Percentiles rank a stretch among this genome's conserved stretches.
Evolutionary conservation across 805 yeast genomes (phyloP).

Genomic region (Kluyveromyces dobzhanskii): DNA sequence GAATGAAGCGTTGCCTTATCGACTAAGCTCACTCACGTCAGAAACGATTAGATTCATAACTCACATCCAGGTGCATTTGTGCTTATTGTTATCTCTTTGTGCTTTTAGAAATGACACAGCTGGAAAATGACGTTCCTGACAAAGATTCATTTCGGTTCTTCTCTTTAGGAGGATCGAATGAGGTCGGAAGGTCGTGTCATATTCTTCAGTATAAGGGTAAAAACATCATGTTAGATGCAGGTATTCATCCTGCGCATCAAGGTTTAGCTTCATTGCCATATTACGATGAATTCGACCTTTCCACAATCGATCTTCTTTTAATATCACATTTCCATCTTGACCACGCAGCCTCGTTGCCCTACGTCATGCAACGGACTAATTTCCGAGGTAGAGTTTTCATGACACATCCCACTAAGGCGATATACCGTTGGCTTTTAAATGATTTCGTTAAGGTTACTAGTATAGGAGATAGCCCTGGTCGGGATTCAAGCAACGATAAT

Average conservation of each 20-base stretch:
- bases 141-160: conserved; percentile 52
- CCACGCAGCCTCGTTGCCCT: conserved; percentile 96
- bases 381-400: conserved; percentile 94
- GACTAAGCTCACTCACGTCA: too few species aligned
- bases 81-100: too few species aligned
- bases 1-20: too few species aligned
- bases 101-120: background rate
- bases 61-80: too few species aligned
- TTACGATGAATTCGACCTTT: conserved; percentile 88
- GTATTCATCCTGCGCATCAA: conserved; percentile 90
- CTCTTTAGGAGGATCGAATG: conserved; percentile 96
- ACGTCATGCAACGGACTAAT: conserved; percentile 93
- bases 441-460: conserved; percentile 90
- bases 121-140: conserved; percentile 10
- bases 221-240: conserved; percentile 95
- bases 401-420: conserved; percentile 99
- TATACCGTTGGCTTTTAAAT: conserved; percentile 87
- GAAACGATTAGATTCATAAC: too few species aligned
- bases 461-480: conserved; percentile 36
- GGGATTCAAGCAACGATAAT: conserved; percentile 34
- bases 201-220: conserved; percentile 87
- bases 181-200: conserved; percentile 96
- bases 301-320: conserved; percentile 75
- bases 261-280: conserved; percentile 91
- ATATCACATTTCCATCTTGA: conserved; percentile 96